Conservation (phyloP, 805 yeast genomes). For the Yamadazyma sp. region DNA sequence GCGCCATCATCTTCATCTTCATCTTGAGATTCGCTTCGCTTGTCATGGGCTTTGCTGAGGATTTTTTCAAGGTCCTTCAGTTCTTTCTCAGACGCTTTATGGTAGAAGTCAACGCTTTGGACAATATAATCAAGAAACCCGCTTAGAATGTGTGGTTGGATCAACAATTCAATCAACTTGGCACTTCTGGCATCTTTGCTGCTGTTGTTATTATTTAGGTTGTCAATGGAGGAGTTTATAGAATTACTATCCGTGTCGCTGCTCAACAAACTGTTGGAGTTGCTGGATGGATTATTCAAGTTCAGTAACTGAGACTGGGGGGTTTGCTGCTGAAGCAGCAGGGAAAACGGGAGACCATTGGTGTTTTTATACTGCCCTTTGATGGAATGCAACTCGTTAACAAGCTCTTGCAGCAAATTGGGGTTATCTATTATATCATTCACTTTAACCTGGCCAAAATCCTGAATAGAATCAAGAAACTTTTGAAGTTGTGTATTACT, state of each 20-base stretch:
- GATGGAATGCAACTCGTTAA: constrained; percentile 37
- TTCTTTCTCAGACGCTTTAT: constrained; percentile 26
- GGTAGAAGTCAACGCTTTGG: constrained; percentile 46
- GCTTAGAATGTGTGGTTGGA: constrained; percentile 72
- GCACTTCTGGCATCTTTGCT: constrained; percentile 38
- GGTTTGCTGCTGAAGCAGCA: constrained; percentile 20
- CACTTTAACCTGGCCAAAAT: constrained; percentile 29
- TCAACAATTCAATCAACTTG: constrained; percentile 72
- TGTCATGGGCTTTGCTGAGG: constrained; percentile 13
- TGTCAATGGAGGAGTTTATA: constrained; percentile 30
- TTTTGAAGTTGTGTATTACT: constrained; percentile 40
- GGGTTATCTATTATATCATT: constrained; percentile 35
- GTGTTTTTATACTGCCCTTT: constrained; percentile 34
- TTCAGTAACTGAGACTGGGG: constrained; percentile 7
- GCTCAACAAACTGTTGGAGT: constrained; percentile 3
- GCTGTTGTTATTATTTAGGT: constrained; percentile 21
- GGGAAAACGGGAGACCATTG: constrained; percentile 29
- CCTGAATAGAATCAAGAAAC: constrained; percentile 38
- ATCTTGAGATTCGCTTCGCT: constrained; percentile 4
- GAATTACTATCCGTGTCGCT: constrained; percentile 31
- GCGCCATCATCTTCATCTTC: constrained; percentile 5
- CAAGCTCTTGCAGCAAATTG: constrained; percentile 35
- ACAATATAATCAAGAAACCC: constrained; percentile 69
- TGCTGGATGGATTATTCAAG: not conserved
- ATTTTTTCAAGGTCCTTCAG: constrained; percentile 20